Evolutionary conservation across 768 basidiomycete species (phyloP).

Genomic region (Kwoniella heveanensis): DNA sequence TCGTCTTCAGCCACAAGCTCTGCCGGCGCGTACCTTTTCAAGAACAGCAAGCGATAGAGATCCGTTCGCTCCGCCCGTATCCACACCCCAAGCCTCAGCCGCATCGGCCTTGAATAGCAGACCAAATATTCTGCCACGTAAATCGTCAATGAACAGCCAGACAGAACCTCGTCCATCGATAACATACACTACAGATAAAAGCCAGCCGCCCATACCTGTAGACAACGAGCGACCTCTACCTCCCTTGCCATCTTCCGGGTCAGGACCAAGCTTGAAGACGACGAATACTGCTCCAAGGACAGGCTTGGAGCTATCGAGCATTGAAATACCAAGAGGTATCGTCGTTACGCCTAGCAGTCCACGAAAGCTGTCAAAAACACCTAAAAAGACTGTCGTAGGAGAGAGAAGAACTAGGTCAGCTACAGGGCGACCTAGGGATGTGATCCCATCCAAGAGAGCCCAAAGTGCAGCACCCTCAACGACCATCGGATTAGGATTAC

Average conservation of each 20-base stretch:
- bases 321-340: slow-evolving; percentile 32
- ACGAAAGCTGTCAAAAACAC: slow-evolving; percentile 25
- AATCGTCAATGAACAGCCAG: slow-evolving; percentile 17
- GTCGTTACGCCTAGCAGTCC: slow-evolving; percentile 52
- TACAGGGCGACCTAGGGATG: slow-evolving; percentile 2
- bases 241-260: slow-evolving; percentile 26
- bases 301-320: slow-evolving; percentile 1
- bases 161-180: slow-evolving; percentile 5
- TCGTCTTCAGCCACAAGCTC: slow-evolving; percentile 1
- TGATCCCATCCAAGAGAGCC: not conserved
- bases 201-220: slow-evolving; percentile 27
- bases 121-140: slow-evolving; percentile 13
- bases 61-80: slow-evolving; percentile 13
- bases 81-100: not conserved
- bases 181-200: slow-evolving; percentile 15
- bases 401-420: slow-evolving; percentile 24
- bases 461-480: not conserved
- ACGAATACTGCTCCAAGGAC: too few relatives aligned
- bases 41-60: slow-evolving; percentile 39
- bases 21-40: slow-evolving; percentile 25
- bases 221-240: slow-evolving; percentile 34
- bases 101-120: not conserved
- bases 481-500: slow-evolving; percentile 43
- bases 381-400: slow-evolving; percentile 1
- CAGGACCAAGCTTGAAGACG: not conserved